A percentile compares a stretch with the other conserved stretches of the same genome.
phyloP scores from a whole-genome alignment of 2,329 filamentous ascomycete genomes.

The Epichloe glyceriae region DNA sequence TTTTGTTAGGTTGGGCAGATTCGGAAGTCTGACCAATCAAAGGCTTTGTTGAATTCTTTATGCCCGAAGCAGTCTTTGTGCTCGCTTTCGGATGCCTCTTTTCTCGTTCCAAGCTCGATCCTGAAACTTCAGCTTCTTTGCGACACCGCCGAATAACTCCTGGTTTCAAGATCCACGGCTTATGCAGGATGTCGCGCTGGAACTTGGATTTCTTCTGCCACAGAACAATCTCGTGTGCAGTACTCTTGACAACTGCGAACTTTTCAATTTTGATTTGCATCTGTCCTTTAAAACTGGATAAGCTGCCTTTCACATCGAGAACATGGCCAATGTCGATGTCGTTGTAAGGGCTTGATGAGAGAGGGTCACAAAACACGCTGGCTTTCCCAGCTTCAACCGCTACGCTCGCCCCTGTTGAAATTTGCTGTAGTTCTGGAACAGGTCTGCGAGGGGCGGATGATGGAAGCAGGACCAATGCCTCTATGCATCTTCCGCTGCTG shows the following conservation, averaged over 20 bases:
- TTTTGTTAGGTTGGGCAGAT: background rate
- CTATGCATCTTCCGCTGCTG: slow-evolving; percentile 47
- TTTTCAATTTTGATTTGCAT: slow-evolving; percentile 41
- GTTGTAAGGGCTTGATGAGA: slow-evolving; percentile 9
- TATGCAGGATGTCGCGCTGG: slow-evolving; percentile 32
- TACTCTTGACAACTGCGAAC: slow-evolving; percentile 33
- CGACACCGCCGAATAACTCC: slow-evolving; percentile 37
- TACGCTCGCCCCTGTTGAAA: background rate
- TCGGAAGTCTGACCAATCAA: slow-evolving; percentile 2
- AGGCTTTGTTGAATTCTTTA: background rate
- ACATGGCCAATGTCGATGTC: slow-evolving; percentile 39
- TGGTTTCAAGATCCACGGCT: slow-evolving; percentile 41
- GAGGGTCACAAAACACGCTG: background rate
- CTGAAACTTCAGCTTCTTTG: slow-evolving; percentile 29
- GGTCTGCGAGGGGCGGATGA: background rate
- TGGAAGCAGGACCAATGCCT: slow-evolving; percentile 19
- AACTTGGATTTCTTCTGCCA: slow-evolving; percentile 45
- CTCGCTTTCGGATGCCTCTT: slow-evolving; percentile 12
- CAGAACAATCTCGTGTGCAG: slow-evolving; percentile 42
- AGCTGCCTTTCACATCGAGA: slow-evolving; percentile 42
- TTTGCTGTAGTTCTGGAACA: background rate
- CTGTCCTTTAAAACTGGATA: slow-evolving; percentile 33
- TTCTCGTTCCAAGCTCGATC: slow-evolving; percentile 15
- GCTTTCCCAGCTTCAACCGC: background rate
- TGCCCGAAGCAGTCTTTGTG: background rate